These are phyloP conservation scores for Penicillium fimorum DNA, from an alignment of 495 filamentous ascomycete genomes.

Conservation along the genomic window DNA sequence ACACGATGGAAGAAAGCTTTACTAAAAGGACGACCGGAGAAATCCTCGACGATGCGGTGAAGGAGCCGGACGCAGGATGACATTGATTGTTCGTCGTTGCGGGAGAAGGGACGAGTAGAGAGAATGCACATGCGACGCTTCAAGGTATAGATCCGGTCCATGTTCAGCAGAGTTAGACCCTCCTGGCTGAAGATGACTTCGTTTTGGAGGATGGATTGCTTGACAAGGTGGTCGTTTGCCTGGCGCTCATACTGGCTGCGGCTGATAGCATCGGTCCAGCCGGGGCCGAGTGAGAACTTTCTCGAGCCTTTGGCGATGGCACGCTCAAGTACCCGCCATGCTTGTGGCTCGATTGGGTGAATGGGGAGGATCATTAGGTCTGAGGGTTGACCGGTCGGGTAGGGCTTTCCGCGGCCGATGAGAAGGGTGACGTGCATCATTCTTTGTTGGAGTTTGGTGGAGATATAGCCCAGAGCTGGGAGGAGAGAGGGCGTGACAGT, in stretches of 20 bases:
- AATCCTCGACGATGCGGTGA: conserved; percentile 59
- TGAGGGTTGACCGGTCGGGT: conserved; percentile 40
- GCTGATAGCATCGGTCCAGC: conserved; percentile 43
- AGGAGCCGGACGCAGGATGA: conserved; percentile 55
- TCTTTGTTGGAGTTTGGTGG: conserved; percentile 45
- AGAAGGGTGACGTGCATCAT: conserved; percentile 50
- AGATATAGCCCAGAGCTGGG: conserved; percentile 51
- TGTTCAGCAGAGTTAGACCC: conserved; percentile 62
- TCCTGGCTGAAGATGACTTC: conserved; percentile 69
- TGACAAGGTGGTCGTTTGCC: conserved; percentile 54
- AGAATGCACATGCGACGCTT: conserved; percentile 62
- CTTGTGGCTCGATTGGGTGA: conserved; percentile 36
- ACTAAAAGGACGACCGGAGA: conserved; percentile 55
- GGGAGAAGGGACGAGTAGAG: conserved; percentile 33
- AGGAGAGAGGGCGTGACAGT: conserved; percentile 41
- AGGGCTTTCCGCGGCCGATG: conserved; percentile 47
- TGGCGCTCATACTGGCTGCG: conserved; percentile 39
- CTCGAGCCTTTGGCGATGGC: conserved; percentile 41
- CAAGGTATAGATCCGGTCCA: conserved; percentile 73
- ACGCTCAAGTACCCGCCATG: conserved; percentile 40
- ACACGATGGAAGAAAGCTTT: conserved; percentile 58
- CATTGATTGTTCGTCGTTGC: conserved; percentile 39
- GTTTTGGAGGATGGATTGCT: conserved; percentile 65
- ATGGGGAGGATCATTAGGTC: conserved; percentile 49
- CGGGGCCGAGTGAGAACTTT: conserved; percentile 45